Evolutionary conservation across 331 rosid genomes (phyloP), one percentile per base, ranked within the genome.

Genomic region (Malus hybrid): DNA sequence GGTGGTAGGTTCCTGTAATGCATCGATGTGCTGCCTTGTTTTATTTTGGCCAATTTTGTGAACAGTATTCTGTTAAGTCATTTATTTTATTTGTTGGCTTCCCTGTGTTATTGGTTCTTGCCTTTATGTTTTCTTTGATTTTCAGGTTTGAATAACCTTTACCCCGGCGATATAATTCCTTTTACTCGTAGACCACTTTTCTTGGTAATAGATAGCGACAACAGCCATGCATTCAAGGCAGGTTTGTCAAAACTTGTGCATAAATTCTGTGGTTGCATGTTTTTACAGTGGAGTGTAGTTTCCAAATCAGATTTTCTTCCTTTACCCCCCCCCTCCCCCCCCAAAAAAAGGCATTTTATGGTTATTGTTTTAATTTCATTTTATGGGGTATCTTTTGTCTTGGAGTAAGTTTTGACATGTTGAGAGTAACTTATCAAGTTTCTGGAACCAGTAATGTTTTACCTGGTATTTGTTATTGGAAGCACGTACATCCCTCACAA

Each of bases 171-270:
- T 86, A 86, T 95, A 82, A 80, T 95, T 82, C 97, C 99, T 69
- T 90, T 92, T 79, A 95, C 99, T 33, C 96, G 97, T 68, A 90
- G 91, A 79, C 97, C 97, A 72, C 93, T 95, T 77, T 95, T 95
- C 91, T 76, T 95, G 92, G 88, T 95, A 67, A 77, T 95, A 80
- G 99, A 95, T 79, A 90, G 99, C 70, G 93, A 92, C 87, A 89
- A 83, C 88, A 95, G 99, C 95, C 96, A 89, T 85, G 97, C 99
- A 95, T 95, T 95, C 97, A 95, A 95, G 99, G 99, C 99, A 95
- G 99, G 99, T 95, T 95, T 95, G 99, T 95, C 93, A 89, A 84
- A 95, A 90, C 97, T 90, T 87, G 75, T 80, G 75, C 81, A 82
- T 82, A 76, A 78, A 75, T 85, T 83, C 39, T 42, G 22, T 34